Base-by-base conservation (phyloP, 306 rosid species). In the Fagus crenata region DNA sequence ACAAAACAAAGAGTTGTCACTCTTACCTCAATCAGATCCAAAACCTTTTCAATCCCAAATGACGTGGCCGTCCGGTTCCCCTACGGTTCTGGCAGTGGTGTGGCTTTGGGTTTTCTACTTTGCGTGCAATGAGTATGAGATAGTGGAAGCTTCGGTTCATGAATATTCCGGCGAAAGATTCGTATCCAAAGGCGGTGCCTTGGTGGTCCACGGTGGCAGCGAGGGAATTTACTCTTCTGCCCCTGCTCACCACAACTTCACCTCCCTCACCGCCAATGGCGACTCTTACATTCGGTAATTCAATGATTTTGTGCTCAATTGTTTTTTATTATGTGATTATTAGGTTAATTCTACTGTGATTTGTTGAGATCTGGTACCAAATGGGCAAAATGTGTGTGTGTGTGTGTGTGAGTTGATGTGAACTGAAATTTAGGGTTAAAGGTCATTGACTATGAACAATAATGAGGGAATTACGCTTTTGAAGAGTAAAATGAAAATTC, bases 151-250 rank as follows among this genome's bases (percentile, higher is more conserved):
- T 71, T 96, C 98, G 28, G 87, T 96, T 76, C 99, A 96, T 59
- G 72, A 89, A 35, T 96, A 96, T 85, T 78, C 81, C 69, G 81
- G 49, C 0, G 97, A 88, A 59, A 85, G 74, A 74, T 92, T 96
- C 81, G 77, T 75, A 1, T 61, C 77, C 73, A 96, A 87, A 84
- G 99, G 99, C 28, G 93, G 90, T 80, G 96, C 99, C 81, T 96
- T 87, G 74, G 98, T 91, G 2, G 89, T 96, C 32, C 97, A 96
- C 58, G 99, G 96, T 4, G 99, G 99, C 15, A 96, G 99, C 71
- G 99, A 96, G 83, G 99, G 99, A 70, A 91, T 96, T 85, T 91
- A 91, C 96, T 87, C 90, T 32, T 89, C 97, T 53, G 2, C 67
- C 76, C 77, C 85, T 33, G 71, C 69, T 76, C 80, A 31, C 41